Base-by-base conservation (phyloP, 768 basidiomycete species). In the Russula abietina region DNA sequence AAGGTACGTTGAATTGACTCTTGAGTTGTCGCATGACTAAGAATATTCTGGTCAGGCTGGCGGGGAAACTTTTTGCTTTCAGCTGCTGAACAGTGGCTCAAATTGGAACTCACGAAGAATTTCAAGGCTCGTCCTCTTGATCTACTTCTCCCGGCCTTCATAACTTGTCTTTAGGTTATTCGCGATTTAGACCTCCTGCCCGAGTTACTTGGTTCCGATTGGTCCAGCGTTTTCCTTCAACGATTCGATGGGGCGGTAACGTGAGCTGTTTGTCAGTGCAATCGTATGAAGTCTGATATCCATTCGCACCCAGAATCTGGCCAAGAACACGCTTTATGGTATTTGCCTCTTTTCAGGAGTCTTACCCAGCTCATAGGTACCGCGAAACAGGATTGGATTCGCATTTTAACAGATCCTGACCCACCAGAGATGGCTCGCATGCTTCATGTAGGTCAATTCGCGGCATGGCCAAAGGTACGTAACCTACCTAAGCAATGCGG, bases 171-270 rank as follows among this genome's bases (percentile, higher is more conserved):
- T 43, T 67, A 86, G 81, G 80, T 98, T 55, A 99, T 99, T 62
- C 88, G 97, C 46, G 97, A 98, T 72, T 81, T 99, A 1, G 97
- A 99, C 71, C 82, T 99, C 24, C 79, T 98, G 59, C 97, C 97
- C n/a, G 88, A 93, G 62, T 69, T 98, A 3, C 78, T 96, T 6
- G 95, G 95, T 2, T 93, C 86, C 71, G 96, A 99, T 72, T 98
- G 96, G 96, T 93, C 91, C 0, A 89, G 89, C 65, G 93, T 98
- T 12, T 99, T 98, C 72, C 76, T 98, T 55, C 97, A 98, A 73
- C 83, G 92, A 55, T 98, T 97, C 71, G 93, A 93, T 68, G 91
- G 91, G 4, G 79, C 83, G 28, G 86, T 93, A 53, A 93, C 91
- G 91, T 92, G 79, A 70, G 88, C 78, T 19, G 2, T 41, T 26